phyloP scores from a whole-genome alignment of 345 rosid species.

The Orychophragmus violaceus region DNA sequence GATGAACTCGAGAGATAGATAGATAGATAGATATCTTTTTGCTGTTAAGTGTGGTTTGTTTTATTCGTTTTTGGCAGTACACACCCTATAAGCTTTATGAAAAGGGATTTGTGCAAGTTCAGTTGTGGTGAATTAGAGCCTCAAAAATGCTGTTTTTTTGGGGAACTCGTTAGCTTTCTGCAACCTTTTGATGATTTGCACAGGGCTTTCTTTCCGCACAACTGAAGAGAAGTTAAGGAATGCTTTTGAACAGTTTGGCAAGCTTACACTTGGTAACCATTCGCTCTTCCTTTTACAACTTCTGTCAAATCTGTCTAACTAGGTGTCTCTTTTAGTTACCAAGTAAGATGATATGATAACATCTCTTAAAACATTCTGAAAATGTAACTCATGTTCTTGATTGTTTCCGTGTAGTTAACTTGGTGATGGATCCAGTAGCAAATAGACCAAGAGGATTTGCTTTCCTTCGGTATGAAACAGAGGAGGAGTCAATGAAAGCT shows the following conservation, averaged over 20 bases:
- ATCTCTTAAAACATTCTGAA: background rate
- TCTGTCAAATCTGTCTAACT: background rate
- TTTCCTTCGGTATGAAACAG: conserved; percentile 57
- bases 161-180: background rate
- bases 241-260: conserved; percentile 61
- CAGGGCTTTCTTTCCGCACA: conserved; percentile 78
- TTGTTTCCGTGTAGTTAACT: conserved; percentile 37
- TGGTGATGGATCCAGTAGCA: conserved; percentile 75
- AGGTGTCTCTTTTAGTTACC: background rate
- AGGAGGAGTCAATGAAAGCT: conserved; percentile 65
- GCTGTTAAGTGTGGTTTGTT: background rate
- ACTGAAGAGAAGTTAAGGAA: conserved; percentile 62
- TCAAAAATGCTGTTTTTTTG: background rate
- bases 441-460: conserved; percentile 79
- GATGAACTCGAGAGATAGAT: background rate
- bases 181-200: background rate
- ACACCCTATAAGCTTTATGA: background rate
- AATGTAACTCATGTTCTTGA: background rate
- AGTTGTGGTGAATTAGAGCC: background rate
- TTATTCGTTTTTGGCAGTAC: background rate
- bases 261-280: conserved; percentile 50
- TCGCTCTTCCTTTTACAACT: background rate
- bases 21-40: background rate
- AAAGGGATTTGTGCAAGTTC: background rate
- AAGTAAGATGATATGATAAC: background rate